These are phyloP conservation scores for Aspergillus wentii DNA, from an alignment of 495 filamentous ascomycete species.

Conservation along the genomic window DNA sequence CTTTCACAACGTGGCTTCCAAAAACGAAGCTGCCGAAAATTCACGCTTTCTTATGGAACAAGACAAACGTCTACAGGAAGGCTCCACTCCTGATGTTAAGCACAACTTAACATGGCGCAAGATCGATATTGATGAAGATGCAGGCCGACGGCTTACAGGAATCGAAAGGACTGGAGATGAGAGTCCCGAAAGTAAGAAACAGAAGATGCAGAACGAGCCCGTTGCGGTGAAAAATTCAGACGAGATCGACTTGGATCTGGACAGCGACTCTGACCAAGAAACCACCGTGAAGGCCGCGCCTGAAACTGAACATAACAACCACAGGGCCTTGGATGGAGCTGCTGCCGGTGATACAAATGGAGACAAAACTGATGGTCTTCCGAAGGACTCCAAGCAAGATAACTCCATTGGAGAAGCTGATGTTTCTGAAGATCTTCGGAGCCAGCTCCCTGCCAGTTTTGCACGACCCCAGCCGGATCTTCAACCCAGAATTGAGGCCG, in stretches of 20 bases:
- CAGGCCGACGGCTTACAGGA: slow-evolving; percentile 7
- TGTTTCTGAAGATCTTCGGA: slow-evolving; percentile 55
- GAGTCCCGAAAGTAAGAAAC: slow-evolving; percentile 16
- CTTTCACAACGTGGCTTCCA: slow-evolving; percentile 22
- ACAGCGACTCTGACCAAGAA: slow-evolving; percentile 37
- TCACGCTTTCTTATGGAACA: slow-evolving; percentile 16
- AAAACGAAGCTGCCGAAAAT: slow-evolving; percentile 22
- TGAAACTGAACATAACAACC: neutral
- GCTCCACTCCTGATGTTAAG: neutral
- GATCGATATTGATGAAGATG: slow-evolving; percentile 16
- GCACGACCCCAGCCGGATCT: slow-evolving; percentile 30
- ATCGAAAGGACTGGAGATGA: slow-evolving; percentile 9
- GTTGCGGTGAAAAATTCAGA: slow-evolving; percentile 35
- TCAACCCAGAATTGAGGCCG: slow-evolving; percentile 15
- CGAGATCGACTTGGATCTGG: slow-evolving; percentile 51
- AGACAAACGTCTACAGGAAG: neutral
- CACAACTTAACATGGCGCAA: slow-evolving; percentile 25
- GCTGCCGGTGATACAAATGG: neutral
- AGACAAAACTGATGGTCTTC: no score
- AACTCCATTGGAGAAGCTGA: slow-evolving; percentile 9
- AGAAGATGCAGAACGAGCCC: slow-evolving; percentile 13
- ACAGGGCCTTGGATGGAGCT: neutral
- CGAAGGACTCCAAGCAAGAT: no score
- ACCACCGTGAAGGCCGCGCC: neutral
- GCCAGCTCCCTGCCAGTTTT: slow-evolving; percentile 64